Evolutionary conservation across 495 filamentous ascomycete species (phyloP), one percentile per base, ranked within the genome.

Genomic region (Rhizodiscina lignyota): DNA sequence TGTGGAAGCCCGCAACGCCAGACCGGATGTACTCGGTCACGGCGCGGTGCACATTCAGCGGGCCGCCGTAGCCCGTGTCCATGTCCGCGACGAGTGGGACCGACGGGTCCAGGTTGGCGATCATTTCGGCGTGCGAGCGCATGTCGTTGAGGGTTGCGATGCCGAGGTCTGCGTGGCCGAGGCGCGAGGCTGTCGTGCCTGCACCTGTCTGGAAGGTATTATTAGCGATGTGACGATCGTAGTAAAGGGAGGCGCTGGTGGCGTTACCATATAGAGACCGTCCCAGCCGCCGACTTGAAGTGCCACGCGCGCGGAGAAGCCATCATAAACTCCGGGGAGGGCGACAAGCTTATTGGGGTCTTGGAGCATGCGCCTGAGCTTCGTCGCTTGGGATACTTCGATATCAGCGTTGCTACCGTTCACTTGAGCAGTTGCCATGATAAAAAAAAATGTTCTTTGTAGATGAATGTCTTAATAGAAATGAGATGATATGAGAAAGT

Each of bases 301-400:
- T 1, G 71, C 70, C 34, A 72, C 61, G n/a, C 72, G 61, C 18
- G 72, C 70, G 5, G 66, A 68, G 10, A 75, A 53, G 1, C 72
- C 71, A 56, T 77, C 71, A 34, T 74, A 75, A 1, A 77, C 69
- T 11, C 72, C 72, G 4, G 71, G 71, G 36, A 62, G 66, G 4
- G 72, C 61, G 8, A 32, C 17, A 6, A 32, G 6, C 8, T 10
- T 16, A 10, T 10, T 10, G 8, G 30, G 17, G 17, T 18, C 30
- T 10, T 32, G 8, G 10, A 32, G 8, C 30, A 32, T 32, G 8
- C 17, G 30, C 8, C 30, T 6, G 8, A 32, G 30, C 24, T 27
- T 27, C 24, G 24, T 27, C 24, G 24, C 24, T 8, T 6, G 13
- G 24, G 24, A 27, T n/a, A n/a, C n/a, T n/a, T n/a, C n/a, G n/a